phyloP scores from a whole-genome alignment of 345 rosid genomes.

The Citrus trifoliata region DNA sequence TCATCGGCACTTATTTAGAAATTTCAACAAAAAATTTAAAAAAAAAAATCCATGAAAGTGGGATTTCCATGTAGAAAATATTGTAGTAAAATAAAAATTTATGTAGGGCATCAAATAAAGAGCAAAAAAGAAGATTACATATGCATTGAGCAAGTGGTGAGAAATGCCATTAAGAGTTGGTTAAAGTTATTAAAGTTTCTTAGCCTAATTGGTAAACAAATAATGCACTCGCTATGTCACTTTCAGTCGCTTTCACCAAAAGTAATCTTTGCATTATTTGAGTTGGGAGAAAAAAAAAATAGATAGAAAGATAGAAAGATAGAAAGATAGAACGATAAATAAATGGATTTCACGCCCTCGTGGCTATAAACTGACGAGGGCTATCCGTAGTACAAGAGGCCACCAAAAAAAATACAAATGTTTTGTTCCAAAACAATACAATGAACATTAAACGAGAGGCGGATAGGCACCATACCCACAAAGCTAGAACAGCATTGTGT shows the following conservation, averaged over 20 bases:
- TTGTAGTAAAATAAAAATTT: too few species aligned
- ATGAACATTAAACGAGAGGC: neutral
- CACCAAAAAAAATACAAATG: too few species aligned
- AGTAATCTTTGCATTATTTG: neutral
- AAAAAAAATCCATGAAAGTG: too few species aligned
- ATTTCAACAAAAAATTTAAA: too few species aligned
- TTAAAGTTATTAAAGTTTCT: neutral
- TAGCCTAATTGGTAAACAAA: neutral
- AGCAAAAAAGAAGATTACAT: neutral
- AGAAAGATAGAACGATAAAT: neutral
- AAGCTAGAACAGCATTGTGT: too few species aligned
- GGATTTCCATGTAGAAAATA: too few species aligned
- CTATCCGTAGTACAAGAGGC: neutral
- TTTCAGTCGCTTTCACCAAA: neutral
- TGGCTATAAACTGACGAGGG: neutral
- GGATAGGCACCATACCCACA: too few species aligned
- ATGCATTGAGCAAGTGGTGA: neutral
- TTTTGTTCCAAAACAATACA: too few species aligned
- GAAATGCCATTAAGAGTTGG: too few species aligned
- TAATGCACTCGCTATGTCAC: neutral
- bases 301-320: constrained; percentile 1
- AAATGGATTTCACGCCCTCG: neutral
- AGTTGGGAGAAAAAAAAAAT: too few species aligned
- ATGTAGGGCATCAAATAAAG: neutral
- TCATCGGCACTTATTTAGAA: too few species aligned